phyloP scores from a whole-genome alignment of 108 stramenopile species.

The Discostella stelligeroides region DNA sequence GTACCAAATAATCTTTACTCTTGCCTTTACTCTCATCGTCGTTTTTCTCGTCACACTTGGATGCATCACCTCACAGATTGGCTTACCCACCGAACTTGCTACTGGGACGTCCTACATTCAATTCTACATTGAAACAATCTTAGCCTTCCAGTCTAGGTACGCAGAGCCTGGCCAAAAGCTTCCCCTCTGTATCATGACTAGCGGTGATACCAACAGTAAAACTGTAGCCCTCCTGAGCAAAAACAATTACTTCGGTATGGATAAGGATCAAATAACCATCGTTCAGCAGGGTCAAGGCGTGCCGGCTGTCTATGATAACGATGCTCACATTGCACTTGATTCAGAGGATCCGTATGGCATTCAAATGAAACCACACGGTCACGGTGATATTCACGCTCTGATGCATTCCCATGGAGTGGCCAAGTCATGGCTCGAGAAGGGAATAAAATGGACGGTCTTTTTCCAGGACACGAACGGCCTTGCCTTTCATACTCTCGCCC shows the following conservation, averaged over 20 bases:
- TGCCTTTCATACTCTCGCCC: conserved; percentile 90
- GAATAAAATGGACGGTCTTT: conserved; percentile 89
- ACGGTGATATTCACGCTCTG: conserved; percentile 98
- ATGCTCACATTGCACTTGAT: conserved; percentile 89
- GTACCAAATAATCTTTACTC: not conserved
- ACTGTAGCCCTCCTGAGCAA: conserved; percentile 80
- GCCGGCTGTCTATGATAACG: conserved; percentile 89
- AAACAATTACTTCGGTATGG: conserved; percentile 93
- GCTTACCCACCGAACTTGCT: conserved; percentile 89
- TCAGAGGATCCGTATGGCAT: conserved; percentile 69
- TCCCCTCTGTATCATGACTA: conserved; percentile 99
- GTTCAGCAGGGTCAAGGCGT: conserved; percentile 97
- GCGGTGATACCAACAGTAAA: conserved; percentile 91
- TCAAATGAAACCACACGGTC: conserved; percentile 99
- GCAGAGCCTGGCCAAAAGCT: conserved; percentile 55
- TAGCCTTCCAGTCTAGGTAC: conserved; percentile 85
- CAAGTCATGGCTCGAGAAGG: conserved; percentile 72
- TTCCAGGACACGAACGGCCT: conserved; percentile 99
- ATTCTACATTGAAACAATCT: conserved; percentile 91
- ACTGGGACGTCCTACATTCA: conserved; percentile 90
- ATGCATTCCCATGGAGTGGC: conserved; percentile 88
- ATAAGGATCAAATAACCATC: conserved; percentile 84
- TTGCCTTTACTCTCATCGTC: not conserved
- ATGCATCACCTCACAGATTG: conserved; percentile 64
- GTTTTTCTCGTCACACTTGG: no score